phyloP scores from a whole-genome alignment of 495 filamentous ascomycete species.

The Podospora bellae-mahoneyi region DNA sequence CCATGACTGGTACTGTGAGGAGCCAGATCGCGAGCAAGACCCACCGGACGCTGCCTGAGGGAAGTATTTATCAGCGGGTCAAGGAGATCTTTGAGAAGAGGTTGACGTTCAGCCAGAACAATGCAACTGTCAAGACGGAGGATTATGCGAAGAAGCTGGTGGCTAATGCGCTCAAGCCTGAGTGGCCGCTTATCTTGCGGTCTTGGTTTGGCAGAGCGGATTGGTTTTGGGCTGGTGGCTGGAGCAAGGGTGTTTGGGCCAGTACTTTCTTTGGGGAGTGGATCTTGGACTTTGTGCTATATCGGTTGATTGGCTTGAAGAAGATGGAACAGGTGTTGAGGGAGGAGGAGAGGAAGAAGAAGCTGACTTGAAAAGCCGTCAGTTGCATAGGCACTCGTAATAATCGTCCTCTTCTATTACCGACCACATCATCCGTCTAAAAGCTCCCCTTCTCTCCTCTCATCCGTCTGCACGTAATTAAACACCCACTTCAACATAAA shows the following conservation, averaged over 20 bases:
- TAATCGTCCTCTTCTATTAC: too few species aligned
- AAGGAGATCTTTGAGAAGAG: conserved; percentile 42
- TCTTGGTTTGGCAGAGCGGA: conserved; percentile 45
- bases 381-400: too few species aligned
- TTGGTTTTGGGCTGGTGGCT: conserved; percentile 48
- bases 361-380: conserved; percentile 26
- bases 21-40: conserved; percentile 42
- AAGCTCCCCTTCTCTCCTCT: too few species aligned
- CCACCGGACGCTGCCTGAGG: conserved; percentile 38
- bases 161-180: conserved; percentile 33
- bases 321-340: conserved; percentile 38
- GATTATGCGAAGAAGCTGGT: conserved; percentile 40
- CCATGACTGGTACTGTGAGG: conserved; percentile 50
- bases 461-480: too few species aligned
- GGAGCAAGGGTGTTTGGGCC: conserved; percentile 33
- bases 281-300: conserved; percentile 38
- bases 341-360: conserved; percentile 33
- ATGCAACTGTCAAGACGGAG: conserved; percentile 39
- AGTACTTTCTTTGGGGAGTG: conserved; percentile 40
- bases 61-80: conserved; percentile 42
- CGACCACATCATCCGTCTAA: too few species aligned
- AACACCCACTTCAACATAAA: too few species aligned
- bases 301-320: conserved; percentile 37
- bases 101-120: conserved; percentile 45
- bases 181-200: conserved; percentile 35